phyloP scores from a whole-genome alignment of 2,329 filamentous ascomycete genomes.

The Cladosporium austrohemisphaericum region DNA sequence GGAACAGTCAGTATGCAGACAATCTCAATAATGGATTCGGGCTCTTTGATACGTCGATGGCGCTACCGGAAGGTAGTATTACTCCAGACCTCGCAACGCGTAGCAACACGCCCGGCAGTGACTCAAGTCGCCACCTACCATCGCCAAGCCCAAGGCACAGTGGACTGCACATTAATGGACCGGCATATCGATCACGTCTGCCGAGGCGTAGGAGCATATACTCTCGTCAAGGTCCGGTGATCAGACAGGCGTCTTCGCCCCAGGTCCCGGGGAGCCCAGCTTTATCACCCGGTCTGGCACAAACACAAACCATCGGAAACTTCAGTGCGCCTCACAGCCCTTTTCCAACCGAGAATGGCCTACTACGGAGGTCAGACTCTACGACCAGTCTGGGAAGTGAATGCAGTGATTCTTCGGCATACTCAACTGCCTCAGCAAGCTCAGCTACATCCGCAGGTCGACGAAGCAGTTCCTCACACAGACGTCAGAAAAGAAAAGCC shows the following conservation, averaged over 20 bases:
- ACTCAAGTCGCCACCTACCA: neutral
- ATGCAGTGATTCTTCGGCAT: constrained; percentile 6
- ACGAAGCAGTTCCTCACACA: constrained; percentile 1
- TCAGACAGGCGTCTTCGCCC: neutral
- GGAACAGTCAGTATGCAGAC: neutral
- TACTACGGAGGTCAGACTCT: constrained; percentile 1
- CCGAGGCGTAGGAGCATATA: constrained; percentile 4
- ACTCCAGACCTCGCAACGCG: constrained; percentile 5
- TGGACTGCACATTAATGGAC: neutral
- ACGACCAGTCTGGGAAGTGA: constrained; percentile 4
- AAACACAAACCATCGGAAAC: neutral
- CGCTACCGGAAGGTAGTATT: neutral
- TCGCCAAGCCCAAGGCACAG: neutral
- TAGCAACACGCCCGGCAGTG: constrained; percentile 9
- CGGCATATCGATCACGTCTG: neutral
- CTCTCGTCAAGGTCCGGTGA: neutral
- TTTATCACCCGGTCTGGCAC: neutral
- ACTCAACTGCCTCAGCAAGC: constrained; percentile 11
- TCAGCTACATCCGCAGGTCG: neutral
- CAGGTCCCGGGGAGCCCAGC: neutral
- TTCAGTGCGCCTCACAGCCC: neutral
- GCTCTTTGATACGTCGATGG: neutral
- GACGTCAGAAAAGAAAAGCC: neutral
- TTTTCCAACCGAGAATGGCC: neutral
- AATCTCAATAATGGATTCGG: neutral